Base-by-base conservation (phyloP, 768 basidiomycete species). In the Russula compacta region DNA sequence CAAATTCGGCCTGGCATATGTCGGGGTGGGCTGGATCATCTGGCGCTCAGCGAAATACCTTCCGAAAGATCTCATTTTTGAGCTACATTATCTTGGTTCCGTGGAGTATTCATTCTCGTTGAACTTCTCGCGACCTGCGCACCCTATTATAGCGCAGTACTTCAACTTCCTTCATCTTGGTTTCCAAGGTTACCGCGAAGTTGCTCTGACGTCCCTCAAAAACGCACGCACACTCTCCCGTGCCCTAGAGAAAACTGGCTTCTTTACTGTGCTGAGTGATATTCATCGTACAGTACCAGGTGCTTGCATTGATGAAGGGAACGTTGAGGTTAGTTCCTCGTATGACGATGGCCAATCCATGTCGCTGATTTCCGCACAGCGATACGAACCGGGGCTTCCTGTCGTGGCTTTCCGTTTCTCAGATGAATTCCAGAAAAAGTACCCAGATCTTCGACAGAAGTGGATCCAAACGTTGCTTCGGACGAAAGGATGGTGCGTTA, bases 61-160 rank as follows among this genome's bases (percentile, higher is more conserved):
- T 33, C 86, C 84, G 5, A 84, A 85, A 67, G 86, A 87, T 63
- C 79, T 87, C 63, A 83, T 87, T 65, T 87, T 87, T 60, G 85
- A 79, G 69, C 73, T 80, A 24, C 76, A 82, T 69, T 81, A 78
- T 71, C 73, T 76, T 35, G 77, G 77, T 47, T 77, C 70, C 40
- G 76, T 80, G 59, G 90, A 95, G 71, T 94, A 93, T 71, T 87
- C 87, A 0, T 86, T 84, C 72, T 83, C 82, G 19, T 73, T 82
- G 59, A 82, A 83, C 72, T 83, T 82, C 70, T 83, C 81, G 51
- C 80, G 82, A 15, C 79, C 83, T 14, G 81, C 82, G 40, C 80
- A 81, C 52, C 83, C 83, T 4, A 81, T 83, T 65, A 77, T 84
- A 55, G 80, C 76, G 21, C 83, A 83, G 68, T 86, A 78, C 73